Conservation (phyloP, 2,329 filamentous ascomycete species). For the Trichoderma lentiforme region DNA sequence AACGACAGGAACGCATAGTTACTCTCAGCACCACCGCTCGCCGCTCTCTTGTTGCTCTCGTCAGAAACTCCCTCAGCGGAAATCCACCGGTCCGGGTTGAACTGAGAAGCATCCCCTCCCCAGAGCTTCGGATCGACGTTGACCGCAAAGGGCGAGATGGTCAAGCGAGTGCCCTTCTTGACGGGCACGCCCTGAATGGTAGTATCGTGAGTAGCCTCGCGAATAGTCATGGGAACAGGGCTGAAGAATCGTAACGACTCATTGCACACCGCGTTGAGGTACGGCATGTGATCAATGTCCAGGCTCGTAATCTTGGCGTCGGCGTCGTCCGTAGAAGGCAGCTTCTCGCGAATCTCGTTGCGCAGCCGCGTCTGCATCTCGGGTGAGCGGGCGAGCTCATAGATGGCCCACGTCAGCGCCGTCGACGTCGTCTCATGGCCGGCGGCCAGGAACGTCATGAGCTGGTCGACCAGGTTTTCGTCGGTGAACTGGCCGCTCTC, state of each 20-base stretch:
- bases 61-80: conserved; percentile 33
- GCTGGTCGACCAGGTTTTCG: conserved; percentile 78
- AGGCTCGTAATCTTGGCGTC: conserved; percentile 35
- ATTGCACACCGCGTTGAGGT: conserved; percentile 74
- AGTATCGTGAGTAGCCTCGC: conserved; percentile 62
- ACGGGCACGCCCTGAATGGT: conserved; percentile 62
- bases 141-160: conserved; percentile 62
- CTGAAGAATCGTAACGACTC: conserved; percentile 72
- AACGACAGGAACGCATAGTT: conserved; percentile 82
- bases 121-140: conserved; percentile 69
- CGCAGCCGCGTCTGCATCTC: conserved; percentile 65
- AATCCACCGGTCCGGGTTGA: conserved; percentile 78
- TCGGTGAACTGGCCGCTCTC: conserved; percentile 72
- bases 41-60: conserved; percentile 39
- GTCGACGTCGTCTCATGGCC: conserved; percentile 78
- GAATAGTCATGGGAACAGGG: conserved; percentile 68
- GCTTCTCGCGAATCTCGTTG: conserved; percentile 59
- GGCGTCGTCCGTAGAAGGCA: conserved; percentile 48
- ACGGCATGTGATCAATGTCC: conserved; percentile 71
- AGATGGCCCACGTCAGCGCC: conserved; percentile 71
- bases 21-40: conserved; percentile 67
- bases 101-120: conserved; percentile 70
- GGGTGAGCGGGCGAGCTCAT: conserved; percentile 64
- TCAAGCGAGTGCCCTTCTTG: conserved; percentile 66
- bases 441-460: conserved; percentile 86